Conservation (phyloP, 2,329 filamentous ascomycete genomes). For the Venturia effusa region DNA sequence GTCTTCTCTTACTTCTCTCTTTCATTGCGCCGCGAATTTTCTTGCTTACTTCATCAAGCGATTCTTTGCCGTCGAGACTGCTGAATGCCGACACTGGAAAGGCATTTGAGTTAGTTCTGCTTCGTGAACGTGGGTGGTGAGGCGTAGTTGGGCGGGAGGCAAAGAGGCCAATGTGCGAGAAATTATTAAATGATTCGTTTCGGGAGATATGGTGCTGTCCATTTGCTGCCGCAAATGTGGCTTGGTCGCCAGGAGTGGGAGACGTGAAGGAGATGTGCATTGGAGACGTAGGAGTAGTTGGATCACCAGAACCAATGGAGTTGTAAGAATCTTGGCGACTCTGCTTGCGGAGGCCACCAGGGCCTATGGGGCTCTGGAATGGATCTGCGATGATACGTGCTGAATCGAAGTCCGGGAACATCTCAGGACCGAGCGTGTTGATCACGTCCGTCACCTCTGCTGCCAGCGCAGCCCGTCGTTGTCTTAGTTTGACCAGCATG, state of each 20-base stretch:
- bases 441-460: slow-evolving; percentile 81
- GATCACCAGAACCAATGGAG: slow-evolving; percentile 6
- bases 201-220: slow-evolving; percentile 48
- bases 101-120: slow-evolving; percentile 48
- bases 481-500: slow-evolving; percentile 70
- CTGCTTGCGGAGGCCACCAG: not conserved
- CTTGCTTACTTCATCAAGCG: slow-evolving; percentile 71
- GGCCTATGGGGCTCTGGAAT: slow-evolving; percentile 13
- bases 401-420: slow-evolving; percentile 73
- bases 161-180: slow-evolving; percentile 80
- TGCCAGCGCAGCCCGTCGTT: slow-evolving; percentile 62
- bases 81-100: slow-evolving; percentile 64
- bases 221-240: slow-evolving; percentile 16
- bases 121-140: slow-evolving; percentile 59
- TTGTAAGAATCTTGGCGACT: not conserved
- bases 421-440: slow-evolving; percentile 87
- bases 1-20: slow-evolving; percentile 56
- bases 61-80: slow-evolving; percentile 52
- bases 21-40: slow-evolving; percentile 80
- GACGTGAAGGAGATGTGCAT: slow-evolving; percentile 2
- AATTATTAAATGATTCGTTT: slow-evolving; percentile 90
- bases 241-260: slow-evolving; percentile 8
- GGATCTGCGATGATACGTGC: slow-evolving; percentile 29
- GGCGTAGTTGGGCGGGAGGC: slow-evolving; percentile 77
- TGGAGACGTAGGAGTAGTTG: slow-evolving; percentile 9